These are phyloP conservation scores for Schoenoplectus triqueter DNA, from an alignment of 202 grass and related monocot genomes.

Conservation along the genomic window DNA sequence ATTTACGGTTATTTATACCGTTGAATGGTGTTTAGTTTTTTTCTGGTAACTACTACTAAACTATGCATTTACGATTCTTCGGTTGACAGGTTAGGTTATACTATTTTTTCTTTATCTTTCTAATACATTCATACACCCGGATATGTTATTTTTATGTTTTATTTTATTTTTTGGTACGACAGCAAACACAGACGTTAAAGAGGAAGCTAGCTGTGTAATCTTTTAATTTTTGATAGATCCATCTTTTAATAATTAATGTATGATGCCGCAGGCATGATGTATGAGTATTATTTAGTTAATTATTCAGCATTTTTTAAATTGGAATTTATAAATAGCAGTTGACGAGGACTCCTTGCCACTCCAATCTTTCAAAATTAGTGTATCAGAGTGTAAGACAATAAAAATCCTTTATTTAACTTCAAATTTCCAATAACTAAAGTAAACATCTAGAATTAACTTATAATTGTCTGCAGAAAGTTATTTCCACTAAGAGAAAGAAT, in stretches of 20 bases:
- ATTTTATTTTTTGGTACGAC: neutral
- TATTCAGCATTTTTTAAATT: neutral
- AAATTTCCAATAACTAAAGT: neutral
- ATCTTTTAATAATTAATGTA: neutral
- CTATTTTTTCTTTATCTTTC: conserved; percentile 14
- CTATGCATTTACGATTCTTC: neutral
- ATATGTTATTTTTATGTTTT: neutral
- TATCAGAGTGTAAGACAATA: too few species aligned
- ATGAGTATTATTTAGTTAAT: neutral
- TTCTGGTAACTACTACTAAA: neutral
- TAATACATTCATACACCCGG: neutral
- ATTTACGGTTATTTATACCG: neutral
- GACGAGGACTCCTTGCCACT: neutral
- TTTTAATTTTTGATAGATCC: neutral
- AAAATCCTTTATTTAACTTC: neutral
- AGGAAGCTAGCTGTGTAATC: neutral
- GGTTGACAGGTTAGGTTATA: neutral
- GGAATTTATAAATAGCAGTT: neutral
- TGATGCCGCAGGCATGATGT: neutral
- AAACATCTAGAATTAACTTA: neutral
- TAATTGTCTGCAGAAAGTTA: neutral
- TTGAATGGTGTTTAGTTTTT: conserved; percentile 15
- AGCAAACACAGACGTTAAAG: neutral
- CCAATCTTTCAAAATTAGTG: neutral
- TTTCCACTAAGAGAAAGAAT: conserved; percentile 6